Evolutionary conservation across 176 grass and related monocot genomes (phyloP), one percentile per base, ranked within the genome.

Genomic region (Phoenix roebelenii): DNA sequence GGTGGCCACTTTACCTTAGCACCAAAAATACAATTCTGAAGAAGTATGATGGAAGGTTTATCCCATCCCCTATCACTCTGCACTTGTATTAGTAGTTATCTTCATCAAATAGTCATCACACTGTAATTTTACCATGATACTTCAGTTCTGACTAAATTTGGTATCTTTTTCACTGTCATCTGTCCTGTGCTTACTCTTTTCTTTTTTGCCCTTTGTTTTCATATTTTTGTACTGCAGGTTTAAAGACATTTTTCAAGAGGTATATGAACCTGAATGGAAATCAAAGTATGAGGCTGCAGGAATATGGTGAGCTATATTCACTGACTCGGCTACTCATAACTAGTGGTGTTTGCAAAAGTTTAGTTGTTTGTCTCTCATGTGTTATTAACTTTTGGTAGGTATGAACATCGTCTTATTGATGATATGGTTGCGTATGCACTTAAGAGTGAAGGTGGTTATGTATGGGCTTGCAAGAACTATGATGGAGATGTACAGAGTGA

Each of bases 11-110:
- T 15, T 97, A 97, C 69, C 87, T 97, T 64, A 97, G 92, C 69
- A 97, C 92, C 50, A 97, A 97, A 72, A 97, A 97, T 69, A 97
- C 92, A 58, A 97, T 97, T 76, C 63, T 97, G 70, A 97, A 97
- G 69, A 97, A 97, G 70, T 97, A 97, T 57, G 92, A 97, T 83
- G 92, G 92, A 49, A 97, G 92, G 92, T 97, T 49, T 51, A 44
- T 57, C 22, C 4, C 12, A 18, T 16, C 16, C 44, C 22, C 4
- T 57, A 15, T 23, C 44, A 15, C 52, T 44, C 2, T 44, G 35
- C 35, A 44, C 7, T 14, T 44, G 35, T 44, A 44, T 44, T 9
- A 44, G 35, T 44, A 44, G 35, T 44, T 44, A 44, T 12, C 10
- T 14, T 44, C 35, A 44, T 44, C 35, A 44, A 44, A 44, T 44